These are phyloP conservation scores for Cordyceps farinosa DNA, from an alignment of 2,329 filamentous ascomycete genomes.

Conservation along the genomic window DNA sequence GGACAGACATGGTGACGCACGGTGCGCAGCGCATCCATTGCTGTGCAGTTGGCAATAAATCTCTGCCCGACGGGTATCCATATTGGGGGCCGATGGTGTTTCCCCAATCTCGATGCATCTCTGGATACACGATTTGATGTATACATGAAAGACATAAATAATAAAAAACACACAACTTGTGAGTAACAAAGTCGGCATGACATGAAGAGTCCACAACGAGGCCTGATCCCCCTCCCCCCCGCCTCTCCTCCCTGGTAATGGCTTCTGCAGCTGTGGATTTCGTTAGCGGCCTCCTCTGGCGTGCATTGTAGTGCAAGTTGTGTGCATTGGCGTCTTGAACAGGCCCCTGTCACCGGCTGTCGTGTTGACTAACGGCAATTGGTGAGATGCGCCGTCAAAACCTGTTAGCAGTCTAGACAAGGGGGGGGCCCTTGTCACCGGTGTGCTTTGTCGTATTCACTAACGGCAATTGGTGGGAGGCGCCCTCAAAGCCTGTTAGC, in stretches of 20 bases:
- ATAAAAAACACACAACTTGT: not conserved
- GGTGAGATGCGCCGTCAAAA: not conserved
- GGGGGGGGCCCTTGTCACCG: no score
- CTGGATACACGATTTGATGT: not conserved
- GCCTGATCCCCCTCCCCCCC: no score
- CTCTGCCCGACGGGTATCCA: not conserved
- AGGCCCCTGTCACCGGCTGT: not conserved
- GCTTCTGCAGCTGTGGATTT: not conserved
- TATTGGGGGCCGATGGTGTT: no score
- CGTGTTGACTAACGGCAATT: not conserved
- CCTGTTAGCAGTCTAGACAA: not conserved
- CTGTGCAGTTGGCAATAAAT: not conserved
- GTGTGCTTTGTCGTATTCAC: not conserved
- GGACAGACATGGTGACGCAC: not conserved
- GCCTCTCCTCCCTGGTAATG: not conserved
- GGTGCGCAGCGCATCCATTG: not conserved
- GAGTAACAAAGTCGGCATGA: no score
- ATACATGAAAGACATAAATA: not conserved
- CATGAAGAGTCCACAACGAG: not conserved
- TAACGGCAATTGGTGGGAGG: not conserved
- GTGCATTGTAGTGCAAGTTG: not conserved
- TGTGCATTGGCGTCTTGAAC: not conserved
- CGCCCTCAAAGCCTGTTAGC: not conserved
- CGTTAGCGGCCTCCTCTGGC: not conserved
- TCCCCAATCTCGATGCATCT: conserved; percentile 2